These are phyloP conservation scores for Taiozyma sp. DNA, from an alignment of 1,139 yeast species.

Conservation along the genomic window DNA sequence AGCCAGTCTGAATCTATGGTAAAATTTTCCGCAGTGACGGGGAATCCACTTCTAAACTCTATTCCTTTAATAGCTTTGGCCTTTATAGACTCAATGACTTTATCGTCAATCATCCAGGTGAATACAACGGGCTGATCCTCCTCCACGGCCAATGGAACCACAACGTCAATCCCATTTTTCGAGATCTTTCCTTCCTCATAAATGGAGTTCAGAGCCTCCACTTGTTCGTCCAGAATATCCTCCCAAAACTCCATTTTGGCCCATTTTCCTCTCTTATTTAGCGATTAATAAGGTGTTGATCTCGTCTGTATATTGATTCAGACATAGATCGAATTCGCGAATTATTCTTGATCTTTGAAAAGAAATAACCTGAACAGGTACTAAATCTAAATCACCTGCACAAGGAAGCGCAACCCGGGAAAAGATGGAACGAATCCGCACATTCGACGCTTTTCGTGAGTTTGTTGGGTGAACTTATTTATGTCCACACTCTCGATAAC, in stretches of 20 bases:
- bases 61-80: background rate
- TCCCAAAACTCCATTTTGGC: conserved; percentile 4
- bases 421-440: conserved; percentile 36
- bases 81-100: background rate
- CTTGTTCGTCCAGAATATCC: conserved; percentile 32
- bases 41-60: background rate
- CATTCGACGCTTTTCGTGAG: conserved; percentile 85
- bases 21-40: background rate
- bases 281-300: no score
- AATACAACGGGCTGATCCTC: background rate
- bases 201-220: conserved; percentile 43
- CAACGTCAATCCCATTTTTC: background rate
- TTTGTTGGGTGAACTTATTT: conserved; percentile 5
- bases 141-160: background rate
- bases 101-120: background rate
- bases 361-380: background rate
- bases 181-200: conserved; percentile 40
- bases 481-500: no score
- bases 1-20: background rate
- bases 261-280: no score
- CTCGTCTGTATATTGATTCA: no score
- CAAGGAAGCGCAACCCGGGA: background rate
- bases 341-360: background rate
- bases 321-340: background rate
- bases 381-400: background rate